Conservation (phyloP, 768 basidiomycete genomes). For the Cubamyces lactineus region DNA sequence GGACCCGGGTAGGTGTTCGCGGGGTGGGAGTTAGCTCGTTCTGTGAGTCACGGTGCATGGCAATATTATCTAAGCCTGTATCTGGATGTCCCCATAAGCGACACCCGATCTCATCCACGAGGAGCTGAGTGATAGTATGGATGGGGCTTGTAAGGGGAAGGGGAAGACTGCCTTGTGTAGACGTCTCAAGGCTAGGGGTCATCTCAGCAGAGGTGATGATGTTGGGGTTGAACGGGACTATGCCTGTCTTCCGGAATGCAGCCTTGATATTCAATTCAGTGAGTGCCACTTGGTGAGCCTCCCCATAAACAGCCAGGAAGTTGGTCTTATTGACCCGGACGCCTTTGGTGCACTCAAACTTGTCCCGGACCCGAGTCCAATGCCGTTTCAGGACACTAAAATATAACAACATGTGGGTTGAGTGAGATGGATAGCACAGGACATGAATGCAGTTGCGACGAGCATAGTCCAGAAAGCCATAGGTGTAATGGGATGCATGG, state of each 20-base stretch:
- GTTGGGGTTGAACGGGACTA: slow-evolving; percentile 38
- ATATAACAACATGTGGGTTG: slow-evolving; percentile 38
- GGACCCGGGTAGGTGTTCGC: no score
- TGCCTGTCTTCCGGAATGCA: neutral
- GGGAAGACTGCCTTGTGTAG: neutral
- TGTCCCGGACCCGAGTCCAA: neutral
- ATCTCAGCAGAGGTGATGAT: slow-evolving; percentile 40
- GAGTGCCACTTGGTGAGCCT: slow-evolving; percentile 32
- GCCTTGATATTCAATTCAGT: neutral
- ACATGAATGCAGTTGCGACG: slow-evolving; percentile 41
- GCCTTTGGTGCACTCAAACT: slow-evolving; percentile 6
- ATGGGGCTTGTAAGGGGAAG: neutral
- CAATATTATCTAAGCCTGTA: no score
- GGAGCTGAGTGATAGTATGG: neutral
- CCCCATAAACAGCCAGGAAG: slow-evolving; percentile 41
- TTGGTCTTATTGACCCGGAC: slow-evolving; percentile 38
- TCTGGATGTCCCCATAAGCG: neutral
- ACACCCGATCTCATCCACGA: neutral
- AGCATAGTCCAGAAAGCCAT: slow-evolving; percentile 44
- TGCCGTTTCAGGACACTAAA: neutral
- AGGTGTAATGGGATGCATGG: slow-evolving; percentile 48
- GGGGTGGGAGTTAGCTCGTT: no score
- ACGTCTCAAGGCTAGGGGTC: slow-evolving; percentile 39
- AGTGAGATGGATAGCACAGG: slow-evolving; percentile 49
- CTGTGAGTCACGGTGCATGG: no score